Percentiles rank a stretch among this genome's conserved stretches.
phyloP scores from a whole-genome alignment of 2,329 filamentous ascomycete species.

The Cladophialophora exuberans region DNA sequence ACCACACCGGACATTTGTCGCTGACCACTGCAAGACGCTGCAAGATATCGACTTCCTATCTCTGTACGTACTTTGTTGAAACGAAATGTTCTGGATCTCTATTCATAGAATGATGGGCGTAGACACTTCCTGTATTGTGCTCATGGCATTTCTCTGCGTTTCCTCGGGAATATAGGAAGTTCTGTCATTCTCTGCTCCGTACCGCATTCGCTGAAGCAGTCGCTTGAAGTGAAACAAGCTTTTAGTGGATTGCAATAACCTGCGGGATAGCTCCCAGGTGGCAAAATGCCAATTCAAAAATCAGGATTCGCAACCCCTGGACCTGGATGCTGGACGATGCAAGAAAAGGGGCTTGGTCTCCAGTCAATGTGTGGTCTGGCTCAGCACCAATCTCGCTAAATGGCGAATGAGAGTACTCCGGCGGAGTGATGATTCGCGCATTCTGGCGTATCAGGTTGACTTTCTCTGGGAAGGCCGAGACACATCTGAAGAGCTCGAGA shows the following conservation, averaged over 20 bases:
- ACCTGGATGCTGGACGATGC: neutral
- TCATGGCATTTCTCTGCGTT: too few relatives aligned
- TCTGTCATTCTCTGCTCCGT: neutral
- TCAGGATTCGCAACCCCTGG: neutral
- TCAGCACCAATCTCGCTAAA: slow-evolving; percentile 20
- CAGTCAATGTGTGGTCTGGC: slow-evolving; percentile 7
- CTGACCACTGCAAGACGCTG: too few relatives aligned
- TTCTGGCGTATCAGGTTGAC: slow-evolving; percentile 4
- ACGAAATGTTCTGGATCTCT: neutral
- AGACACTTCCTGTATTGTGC: too few relatives aligned
- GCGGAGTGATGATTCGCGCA: slow-evolving; percentile 7
- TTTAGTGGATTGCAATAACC: slow-evolving; percentile 22
- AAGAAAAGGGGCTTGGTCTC: slow-evolving; percentile 14
- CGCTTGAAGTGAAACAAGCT: slow-evolving; percentile 16
- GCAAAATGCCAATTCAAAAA: slow-evolving; percentile 25
- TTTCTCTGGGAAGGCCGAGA: slow-evolving; percentile 11
- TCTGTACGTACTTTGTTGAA: neutral
- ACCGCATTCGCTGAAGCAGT: neutral
- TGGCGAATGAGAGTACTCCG: slow-evolving; percentile 12
- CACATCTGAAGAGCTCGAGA: slow-evolving; percentile 22
- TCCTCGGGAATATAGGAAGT: too few relatives aligned
- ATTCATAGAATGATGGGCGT: neutral
- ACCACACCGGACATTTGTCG: too few relatives aligned
- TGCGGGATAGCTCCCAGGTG: slow-evolving; percentile 14
- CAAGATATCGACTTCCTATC: neutral